A percentile compares a stretch with the other conserved stretches of the same genome.
phyloP scores from a whole-genome alignment of 352 stramenopile genomes.

The Phytophthora cactorum region DNA sequence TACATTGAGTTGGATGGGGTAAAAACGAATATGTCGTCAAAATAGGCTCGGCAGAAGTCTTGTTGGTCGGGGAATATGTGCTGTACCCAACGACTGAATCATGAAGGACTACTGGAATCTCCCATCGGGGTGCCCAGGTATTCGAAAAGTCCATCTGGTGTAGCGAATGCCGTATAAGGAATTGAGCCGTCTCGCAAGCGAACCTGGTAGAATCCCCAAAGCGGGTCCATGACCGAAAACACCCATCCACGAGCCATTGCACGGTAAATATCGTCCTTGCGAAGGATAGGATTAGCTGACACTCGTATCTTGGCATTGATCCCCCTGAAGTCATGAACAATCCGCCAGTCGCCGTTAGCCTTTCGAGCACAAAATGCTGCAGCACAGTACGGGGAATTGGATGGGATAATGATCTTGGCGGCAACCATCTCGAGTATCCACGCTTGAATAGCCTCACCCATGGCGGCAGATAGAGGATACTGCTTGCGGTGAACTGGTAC shows the following conservation, averaged over 20 bases:
- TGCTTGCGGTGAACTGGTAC: not conserved
- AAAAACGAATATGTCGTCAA: slow-evolving; percentile 12
- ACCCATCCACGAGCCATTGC: not conserved
- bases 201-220: slow-evolving; percentile 6
- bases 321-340: slow-evolving; percentile 2
- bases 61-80: not conserved
- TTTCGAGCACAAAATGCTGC: slow-evolving; percentile 5
- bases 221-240: slow-evolving; percentile 6
- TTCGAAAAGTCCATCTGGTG: slow-evolving; percentile 9
- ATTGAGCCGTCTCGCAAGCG: slow-evolving; percentile 1
- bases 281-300: not conserved
- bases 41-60: slow-evolving; percentile 1
- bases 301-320: not conserved
- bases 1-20: not conserved
- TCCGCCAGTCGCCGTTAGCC: not conserved
- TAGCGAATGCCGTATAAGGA: slow-evolving; percentile 10
- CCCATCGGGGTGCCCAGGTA: slow-evolving; percentile 14
- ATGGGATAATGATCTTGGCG: not conserved
- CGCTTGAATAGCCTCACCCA: not conserved
- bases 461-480: not conserved
- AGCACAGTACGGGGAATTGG: not conserved
- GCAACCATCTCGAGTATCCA: slow-evolving; percentile 1
- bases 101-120: slow-evolving; percentile 8
- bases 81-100: slow-evolving; percentile 1
- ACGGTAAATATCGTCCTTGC: not conserved